Evolutionary conservation across 495 filamentous ascomycete species (phyloP).

Genomic region (Geopyxis carbonaria): DNA sequence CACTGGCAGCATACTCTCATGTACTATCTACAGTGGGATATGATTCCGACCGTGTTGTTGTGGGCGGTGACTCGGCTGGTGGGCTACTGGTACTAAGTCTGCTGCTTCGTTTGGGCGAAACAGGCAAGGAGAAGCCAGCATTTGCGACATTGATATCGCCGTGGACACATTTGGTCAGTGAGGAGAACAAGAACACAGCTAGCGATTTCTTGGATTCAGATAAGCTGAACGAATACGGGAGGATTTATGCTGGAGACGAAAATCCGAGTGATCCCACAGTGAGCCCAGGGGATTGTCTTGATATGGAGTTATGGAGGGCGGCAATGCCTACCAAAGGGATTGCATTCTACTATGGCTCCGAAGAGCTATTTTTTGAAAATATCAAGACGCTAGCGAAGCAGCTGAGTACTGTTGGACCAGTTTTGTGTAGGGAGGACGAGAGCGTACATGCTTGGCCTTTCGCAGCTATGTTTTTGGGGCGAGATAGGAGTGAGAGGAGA

Average conservation of each 20-base stretch:
- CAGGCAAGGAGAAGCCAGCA: constrained; percentile 30
- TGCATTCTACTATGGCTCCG: constrained; percentile 46
- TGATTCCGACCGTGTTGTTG: constrained; percentile 40
- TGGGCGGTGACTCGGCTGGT: constrained; percentile 60
- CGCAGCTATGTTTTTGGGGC: constrained; percentile 47
- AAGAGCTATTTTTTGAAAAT: constrained; percentile 54
- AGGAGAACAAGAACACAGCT: constrained; percentile 37
- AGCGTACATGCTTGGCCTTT: constrained; percentile 70
- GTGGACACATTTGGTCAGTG: constrained; percentile 43
- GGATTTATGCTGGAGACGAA: constrained; percentile 41
- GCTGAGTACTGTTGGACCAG: constrained; percentile 31
- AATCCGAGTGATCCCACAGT: constrained; percentile 36
- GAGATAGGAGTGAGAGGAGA: constrained; percentile 35
- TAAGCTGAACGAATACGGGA: constrained; percentile 43
- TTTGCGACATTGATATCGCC: constrained; percentile 42
- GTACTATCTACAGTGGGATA: constrained; percentile 34
- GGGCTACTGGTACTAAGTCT: constrained; percentile 50
- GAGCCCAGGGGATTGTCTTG: constrained; percentile 50
- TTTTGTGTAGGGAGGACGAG: constrained; percentile 37
- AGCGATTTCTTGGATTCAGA: constrained; percentile 30
- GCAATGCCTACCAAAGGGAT: constrained; percentile 43
- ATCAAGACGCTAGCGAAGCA: constrained; percentile 36
- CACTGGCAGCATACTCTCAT: constrained; percentile 46
- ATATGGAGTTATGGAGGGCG: constrained; percentile 42
- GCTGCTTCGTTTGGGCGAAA: constrained; percentile 39